These are phyloP conservation scores for Phytophthora meadii DNA, from an alignment of 352 stramenopile genomes.

Conservation along the genomic window DNA sequence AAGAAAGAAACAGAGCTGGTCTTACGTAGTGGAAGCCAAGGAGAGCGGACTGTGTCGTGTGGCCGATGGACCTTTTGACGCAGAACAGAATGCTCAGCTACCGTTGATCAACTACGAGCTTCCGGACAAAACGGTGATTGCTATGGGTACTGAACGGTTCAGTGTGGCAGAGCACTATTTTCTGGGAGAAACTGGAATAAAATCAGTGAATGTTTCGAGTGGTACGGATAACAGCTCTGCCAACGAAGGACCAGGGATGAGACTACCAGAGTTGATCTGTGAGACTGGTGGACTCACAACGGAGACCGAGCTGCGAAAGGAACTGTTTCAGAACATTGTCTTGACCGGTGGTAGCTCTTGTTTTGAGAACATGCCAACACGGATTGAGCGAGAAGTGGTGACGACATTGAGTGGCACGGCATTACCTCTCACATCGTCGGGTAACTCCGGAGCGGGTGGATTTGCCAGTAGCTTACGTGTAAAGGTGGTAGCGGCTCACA, in stretches of 20 bases:
- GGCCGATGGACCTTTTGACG: conserved; percentile 74
- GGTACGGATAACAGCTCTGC: conserved; percentile 8
- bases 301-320: conserved; percentile 78
- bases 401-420: conserved; percentile 51
- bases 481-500: conserved; percentile 73
- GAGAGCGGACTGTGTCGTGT: conserved; percentile 79
- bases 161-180: conserved; percentile 93
- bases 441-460: conserved; percentile 12
- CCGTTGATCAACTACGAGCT: conserved; percentile 84
- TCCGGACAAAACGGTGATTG: conserved; percentile 83
- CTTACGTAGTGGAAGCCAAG: conserved; percentile 72
- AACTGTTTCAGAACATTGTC: conserved; percentile 87
- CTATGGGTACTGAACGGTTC: conserved; percentile 88
- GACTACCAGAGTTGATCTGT: conserved; percentile 69
- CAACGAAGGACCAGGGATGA: conserved; percentile 43
- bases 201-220: background rate
- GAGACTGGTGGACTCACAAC: conserved; percentile 67
- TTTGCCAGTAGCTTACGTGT: conserved; percentile 62
- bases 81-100: conserved; percentile 48
- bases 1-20: conserved; percentile 55
- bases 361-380: conserved; percentile 79
- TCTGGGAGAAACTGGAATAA: conserved; percentile 10
- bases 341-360: conserved; percentile 80
- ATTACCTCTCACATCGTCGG: conserved; percentile 36
- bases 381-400: conserved; percentile 80